phyloP scores from a whole-genome alignment of 352 stramenopile species.

The Phytophthora syringae region DNA sequence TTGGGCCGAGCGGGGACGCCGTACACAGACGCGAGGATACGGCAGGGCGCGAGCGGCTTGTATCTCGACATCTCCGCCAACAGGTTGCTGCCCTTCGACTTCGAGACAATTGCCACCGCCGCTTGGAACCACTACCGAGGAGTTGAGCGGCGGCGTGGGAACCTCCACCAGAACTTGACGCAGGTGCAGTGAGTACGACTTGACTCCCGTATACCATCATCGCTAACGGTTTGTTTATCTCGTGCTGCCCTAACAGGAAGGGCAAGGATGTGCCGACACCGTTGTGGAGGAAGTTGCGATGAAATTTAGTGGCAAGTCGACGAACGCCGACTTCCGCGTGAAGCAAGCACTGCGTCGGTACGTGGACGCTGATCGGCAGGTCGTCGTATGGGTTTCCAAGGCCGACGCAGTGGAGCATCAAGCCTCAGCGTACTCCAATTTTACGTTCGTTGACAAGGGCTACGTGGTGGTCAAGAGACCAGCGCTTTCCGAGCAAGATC shows the following conservation, averaged over 20 bases:
- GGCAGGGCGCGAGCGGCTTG: slow-evolving; percentile 35
- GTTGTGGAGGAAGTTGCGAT: slow-evolving; percentile 63
- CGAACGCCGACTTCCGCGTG: slow-evolving; percentile 53
- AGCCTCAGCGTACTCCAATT: slow-evolving; percentile 42
- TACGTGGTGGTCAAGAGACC: slow-evolving; percentile 65
- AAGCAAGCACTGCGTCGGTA: slow-evolving; percentile 65
- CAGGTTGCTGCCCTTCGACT: slow-evolving; percentile 48
- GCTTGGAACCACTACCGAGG: slow-evolving; percentile 51
- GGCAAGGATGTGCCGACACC: slow-evolving; percentile 46
- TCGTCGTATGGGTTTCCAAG: slow-evolving; percentile 68
- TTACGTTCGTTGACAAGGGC: slow-evolving; percentile 62
- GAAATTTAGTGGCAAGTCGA: slow-evolving; percentile 60
- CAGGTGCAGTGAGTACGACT: slow-evolving; percentile 11
- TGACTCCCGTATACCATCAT: neutral
- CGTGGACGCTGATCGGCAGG: slow-evolving; percentile 53
- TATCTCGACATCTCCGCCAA: slow-evolving; percentile 49
- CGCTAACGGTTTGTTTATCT: slow-evolving; percentile 15
- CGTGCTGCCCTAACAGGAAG: slow-evolving; percentile 25
- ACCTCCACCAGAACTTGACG: slow-evolving; percentile 23
- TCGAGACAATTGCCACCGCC: slow-evolving; percentile 35
- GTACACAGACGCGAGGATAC: slow-evolving; percentile 32
- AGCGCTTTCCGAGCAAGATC: slow-evolving; percentile 23
- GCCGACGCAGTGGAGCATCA: slow-evolving; percentile 49
- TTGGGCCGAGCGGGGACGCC: slow-evolving; percentile 25
- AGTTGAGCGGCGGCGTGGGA: slow-evolving; percentile 29